A percentile compares a stretch with the other conserved stretches of the same genome.
Evolutionary conservation across 208 protist genomes (phyloP).

Genomic region (Leishmania tarentolae): DNA sequence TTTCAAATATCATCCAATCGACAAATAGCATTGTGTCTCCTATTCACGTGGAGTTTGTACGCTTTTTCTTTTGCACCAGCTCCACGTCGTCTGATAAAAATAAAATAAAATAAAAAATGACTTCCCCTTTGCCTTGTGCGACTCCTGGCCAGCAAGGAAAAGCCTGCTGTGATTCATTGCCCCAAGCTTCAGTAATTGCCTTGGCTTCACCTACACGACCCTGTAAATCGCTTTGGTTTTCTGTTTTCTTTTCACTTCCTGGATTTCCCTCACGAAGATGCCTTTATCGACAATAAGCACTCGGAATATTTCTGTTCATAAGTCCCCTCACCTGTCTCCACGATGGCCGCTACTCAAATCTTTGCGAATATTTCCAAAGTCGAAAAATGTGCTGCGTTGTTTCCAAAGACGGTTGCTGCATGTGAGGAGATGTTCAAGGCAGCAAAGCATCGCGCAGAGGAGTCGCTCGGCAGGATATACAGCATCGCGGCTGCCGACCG

Average conservation of each 20-base stretch:
- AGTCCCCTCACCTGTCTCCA: neutral
- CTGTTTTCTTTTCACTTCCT: neutral
- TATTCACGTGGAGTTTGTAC: neutral
- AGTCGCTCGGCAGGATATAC: constrained; percentile 54
- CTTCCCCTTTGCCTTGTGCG: neutral
- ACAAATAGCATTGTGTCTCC: neutral
- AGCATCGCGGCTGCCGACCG: constrained; percentile 21
- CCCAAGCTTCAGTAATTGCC: neutral
- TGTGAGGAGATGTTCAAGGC: constrained; percentile 47
- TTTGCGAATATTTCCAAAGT: constrained; percentile 58
- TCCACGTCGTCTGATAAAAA: neutral
- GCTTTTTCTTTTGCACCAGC: neutral
- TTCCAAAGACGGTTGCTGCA: constrained; percentile 60
- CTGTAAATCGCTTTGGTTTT: neutral
- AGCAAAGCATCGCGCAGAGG: constrained; percentile 54
- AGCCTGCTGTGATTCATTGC: neutral
- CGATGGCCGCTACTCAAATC: constrained; percentile 30
- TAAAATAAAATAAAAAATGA: neutral
- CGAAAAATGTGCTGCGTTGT: constrained; percentile 59
- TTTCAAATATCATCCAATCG: neutral
- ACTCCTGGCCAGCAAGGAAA: neutral
- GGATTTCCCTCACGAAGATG: neutral
- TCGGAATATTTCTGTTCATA: neutral
- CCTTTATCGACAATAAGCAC: neutral
- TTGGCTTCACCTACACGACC: neutral